Evolutionary conservation across 192 early-diverging fungal species (phyloP).

Genomic region (Spinellus fusiger): DNA sequence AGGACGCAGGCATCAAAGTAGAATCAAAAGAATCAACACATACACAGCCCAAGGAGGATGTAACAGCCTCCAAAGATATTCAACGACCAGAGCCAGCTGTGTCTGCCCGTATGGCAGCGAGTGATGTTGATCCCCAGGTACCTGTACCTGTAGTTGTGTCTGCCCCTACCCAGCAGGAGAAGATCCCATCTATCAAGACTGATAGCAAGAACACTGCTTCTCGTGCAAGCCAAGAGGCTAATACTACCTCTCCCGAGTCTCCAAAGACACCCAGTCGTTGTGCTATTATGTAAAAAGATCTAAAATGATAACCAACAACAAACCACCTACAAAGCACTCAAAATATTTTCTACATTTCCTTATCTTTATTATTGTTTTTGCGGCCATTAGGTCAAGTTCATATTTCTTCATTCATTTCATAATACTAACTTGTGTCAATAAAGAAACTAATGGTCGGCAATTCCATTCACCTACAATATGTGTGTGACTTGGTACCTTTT

Average conservation of each 20-base stretch:
- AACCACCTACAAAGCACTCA: no score
- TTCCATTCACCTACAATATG: no score
- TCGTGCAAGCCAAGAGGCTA: neutral
- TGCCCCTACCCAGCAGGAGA: neutral
- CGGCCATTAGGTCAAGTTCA: no score
- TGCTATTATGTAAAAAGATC: neutral
- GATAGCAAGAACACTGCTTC: neutral
- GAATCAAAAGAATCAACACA: neutral
- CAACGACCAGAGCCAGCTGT: conserved; percentile 1
- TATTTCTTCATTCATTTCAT: no score
- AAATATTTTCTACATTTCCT: no score
- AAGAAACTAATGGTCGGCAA: no score
- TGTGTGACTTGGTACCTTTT: no score
- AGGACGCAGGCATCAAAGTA: neutral
- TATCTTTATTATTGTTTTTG: no score
- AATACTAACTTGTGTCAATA: no score
- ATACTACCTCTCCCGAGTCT: neutral
- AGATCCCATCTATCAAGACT: neutral
- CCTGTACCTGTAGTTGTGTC: neutral
- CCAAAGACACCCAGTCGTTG: neutral
- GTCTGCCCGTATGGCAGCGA: conserved; percentile 2
- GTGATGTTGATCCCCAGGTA: conserved; percentile 3
- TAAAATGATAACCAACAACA: no score
- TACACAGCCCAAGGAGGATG: neutral
- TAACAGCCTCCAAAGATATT: neutral